Evolutionary conservation across 1,139 yeast species (phyloP).

Genomic region (Debaryomycetaceae sp.): DNA sequence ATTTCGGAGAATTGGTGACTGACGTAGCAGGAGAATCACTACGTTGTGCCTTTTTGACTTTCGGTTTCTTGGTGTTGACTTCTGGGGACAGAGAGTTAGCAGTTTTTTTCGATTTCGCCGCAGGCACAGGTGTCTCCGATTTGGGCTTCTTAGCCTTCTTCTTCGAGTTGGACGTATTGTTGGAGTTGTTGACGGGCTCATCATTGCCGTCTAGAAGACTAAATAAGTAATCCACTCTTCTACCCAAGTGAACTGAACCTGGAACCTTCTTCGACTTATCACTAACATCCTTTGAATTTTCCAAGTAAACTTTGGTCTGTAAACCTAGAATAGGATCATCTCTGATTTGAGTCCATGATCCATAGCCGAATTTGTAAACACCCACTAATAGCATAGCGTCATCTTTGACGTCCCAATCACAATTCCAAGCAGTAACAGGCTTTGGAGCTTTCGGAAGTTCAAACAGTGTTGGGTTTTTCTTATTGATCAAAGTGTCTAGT

Average conservation of each 20-base stretch:
- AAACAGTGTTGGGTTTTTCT: conserved; percentile 55
- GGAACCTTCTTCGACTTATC: conserved; percentile 66
- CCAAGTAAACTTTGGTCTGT: conserved; percentile 78
- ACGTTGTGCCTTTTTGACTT: conserved; percentile 10
- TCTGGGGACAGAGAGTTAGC: conserved; percentile 19
- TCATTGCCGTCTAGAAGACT: conserved; percentile 60
- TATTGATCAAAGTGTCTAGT: conserved; percentile 57
- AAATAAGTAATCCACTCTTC: conserved; percentile 86
- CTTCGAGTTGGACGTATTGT: conserved; percentile 9
- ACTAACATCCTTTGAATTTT: conserved; percentile 29
- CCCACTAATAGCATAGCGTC: conserved; percentile 88
- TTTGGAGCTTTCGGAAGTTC: conserved; percentile 63
- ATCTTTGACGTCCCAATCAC: conserved; percentile 79
- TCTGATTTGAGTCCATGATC: conserved; percentile 90
- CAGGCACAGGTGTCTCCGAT: conserved; percentile 15
- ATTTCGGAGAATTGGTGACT: conserved; percentile 8
- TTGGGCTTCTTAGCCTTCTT: conserved; percentile 17
- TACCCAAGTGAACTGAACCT: conserved; percentile 88
- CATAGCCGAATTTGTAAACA: conserved; percentile 89
- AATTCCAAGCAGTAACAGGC: conserved; percentile 86
- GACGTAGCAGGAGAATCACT: conserved; percentile 7
- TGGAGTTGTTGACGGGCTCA: conserved; percentile 18
- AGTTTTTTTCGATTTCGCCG: conserved; percentile 8
- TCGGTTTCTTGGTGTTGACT: conserved; percentile 10
- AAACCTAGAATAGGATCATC: conserved; percentile 92